These are phyloP conservation scores for Sporothrix humicola DNA, from an alignment of 2,329 filamentous ascomycete species.

Conservation along the genomic window DNA sequence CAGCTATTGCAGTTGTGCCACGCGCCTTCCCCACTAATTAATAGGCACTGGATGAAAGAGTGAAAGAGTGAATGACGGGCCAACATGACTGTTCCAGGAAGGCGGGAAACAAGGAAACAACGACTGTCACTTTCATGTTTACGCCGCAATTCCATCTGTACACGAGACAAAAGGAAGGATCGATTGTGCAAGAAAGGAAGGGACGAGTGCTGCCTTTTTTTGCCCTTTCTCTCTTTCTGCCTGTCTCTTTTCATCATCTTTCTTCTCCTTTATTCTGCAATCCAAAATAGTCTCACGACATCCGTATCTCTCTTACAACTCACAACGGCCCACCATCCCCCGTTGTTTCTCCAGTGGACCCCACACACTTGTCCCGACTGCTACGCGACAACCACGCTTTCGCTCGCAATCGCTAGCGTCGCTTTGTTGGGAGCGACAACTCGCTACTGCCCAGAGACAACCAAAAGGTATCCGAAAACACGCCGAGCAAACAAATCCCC, in stretches of 20 bases:
- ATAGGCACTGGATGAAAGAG: not conserved
- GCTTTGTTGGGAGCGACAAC: conserved; percentile 12
- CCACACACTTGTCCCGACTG: conserved; percentile 14
- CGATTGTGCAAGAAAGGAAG: not conserved
- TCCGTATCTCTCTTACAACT: not conserved
- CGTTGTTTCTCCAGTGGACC: not conserved
- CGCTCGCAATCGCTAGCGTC: conserved; percentile 25
- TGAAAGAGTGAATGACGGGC: conserved; percentile 12
- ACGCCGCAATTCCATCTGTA: conserved; percentile 12
- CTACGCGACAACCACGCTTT: conserved; percentile 22
- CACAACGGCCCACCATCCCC: not conserved
- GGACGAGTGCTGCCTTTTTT: no score
- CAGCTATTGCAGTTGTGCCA: not conserved
- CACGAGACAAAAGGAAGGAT: conserved; percentile 13
- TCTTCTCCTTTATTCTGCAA: not conserved
- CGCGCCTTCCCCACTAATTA: not conserved
- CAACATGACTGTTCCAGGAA: not conserved
- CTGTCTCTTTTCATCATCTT: no score
- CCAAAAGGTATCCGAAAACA: conserved; percentile 16
- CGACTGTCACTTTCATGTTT: not conserved
- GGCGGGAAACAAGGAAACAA: conserved; percentile 13
- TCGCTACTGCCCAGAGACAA: not conserved
- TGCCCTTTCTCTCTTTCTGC: not conserved
- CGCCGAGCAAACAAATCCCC: not conserved
- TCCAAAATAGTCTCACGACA: not conserved